Base-by-base conservation (phyloP, 2,329 filamentous ascomycete genomes). In the Colletotrichum sp. region DNA sequence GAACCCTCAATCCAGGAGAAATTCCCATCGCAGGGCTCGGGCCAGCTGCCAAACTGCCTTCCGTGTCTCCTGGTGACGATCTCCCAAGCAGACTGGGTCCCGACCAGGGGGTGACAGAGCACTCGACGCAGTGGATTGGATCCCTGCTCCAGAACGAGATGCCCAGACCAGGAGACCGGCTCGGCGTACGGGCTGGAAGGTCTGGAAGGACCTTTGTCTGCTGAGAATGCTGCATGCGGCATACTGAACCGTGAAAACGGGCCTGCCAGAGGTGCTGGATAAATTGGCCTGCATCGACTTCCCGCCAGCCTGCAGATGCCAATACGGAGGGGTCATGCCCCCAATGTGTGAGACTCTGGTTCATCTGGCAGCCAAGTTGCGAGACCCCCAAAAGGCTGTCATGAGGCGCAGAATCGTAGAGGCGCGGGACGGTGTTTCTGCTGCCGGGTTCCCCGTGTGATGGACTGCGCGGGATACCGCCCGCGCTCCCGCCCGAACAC, bases 11-110 rank as follows among this genome's bases (percentile, higher is more conserved):
- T 64, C n/a, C 18, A 57, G 39, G 24, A 34, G 49, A 59, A 63
- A 55, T 30, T 49, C 69, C 34, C 64, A 64, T 65, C 36, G 63
- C 32, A 59, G 64, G 57, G 64, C 72, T 68, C 62, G 62, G 72
- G 49, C 73, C 68, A 75, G 72, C 18, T 75, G 63, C 57, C 69
- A 73, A 16, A 68, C 63, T 73, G 69, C 28, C 59, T 73, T 59
- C 69, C 64, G 57, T 44, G 44, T 76, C 70, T 76, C 70, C 73
- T 76, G 57, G 70, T 34, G 73, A 68, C 73, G 73, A 76, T 76
- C 73, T 67, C 44, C 55, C 64, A 73, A 67, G 69, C 52, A 75
- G 59, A 72, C 71, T 60, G 57, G 65, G 57, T 52, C 71, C 30
- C 21, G 26, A 32, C 44, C 39, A 60, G 73, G 70, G 52, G 64